Conservation (phyloP, 78 protist species). For the Dictyostelium purpureum region DNA sequence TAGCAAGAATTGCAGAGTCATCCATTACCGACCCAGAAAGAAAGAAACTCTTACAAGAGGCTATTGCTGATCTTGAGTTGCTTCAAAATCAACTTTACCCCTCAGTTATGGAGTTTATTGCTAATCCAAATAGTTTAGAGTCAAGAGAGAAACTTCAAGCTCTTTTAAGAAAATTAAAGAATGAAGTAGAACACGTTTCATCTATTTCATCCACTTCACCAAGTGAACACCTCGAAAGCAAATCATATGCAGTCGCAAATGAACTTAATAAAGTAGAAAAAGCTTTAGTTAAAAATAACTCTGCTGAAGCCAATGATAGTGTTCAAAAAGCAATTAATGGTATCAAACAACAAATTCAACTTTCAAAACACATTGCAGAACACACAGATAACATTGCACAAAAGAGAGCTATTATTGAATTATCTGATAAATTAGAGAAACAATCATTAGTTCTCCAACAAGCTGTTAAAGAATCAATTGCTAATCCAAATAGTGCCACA, state of each 20-base stretch:
- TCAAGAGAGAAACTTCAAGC: conserved; percentile 14
- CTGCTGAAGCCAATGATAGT: conserved; percentile 37
- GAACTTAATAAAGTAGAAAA: conserved; percentile 34
- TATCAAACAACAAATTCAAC: conserved; percentile 73
- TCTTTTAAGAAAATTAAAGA: conserved; percentile 3
- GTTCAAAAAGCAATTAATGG: conserved; percentile 37
- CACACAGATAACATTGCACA: conserved; percentile 40
- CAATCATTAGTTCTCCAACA: conserved; percentile 34
- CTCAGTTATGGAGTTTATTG: conserved; percentile 39
- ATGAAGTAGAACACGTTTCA: conserved; percentile 44
- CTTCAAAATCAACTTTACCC: conserved; percentile 30
- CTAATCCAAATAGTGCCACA: conserved; percentile 28
- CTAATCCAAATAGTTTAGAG: conserved; percentile 20
- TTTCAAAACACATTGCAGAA: conserved; percentile 70
- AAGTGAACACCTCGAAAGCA: conserved; percentile 44
- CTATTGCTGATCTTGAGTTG: conserved; percentile 24
- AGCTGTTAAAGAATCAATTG: conserved; percentile 68
- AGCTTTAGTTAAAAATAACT: conserved; percentile 22
- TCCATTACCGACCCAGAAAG: conserved; percentile 69
- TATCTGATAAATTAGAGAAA: conserved; percentile 50
- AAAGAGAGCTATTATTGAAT: conserved; percentile 32
- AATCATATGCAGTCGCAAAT: conserved; percentile 51
- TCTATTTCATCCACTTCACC: conserved; percentile 24
- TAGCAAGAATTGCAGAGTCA: conserved; percentile 64
- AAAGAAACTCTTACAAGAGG: conserved; percentile 44